A percentile compares a stretch with the other conserved stretches of the same genome.
Evolutionary conservation across 257 asterid species (phyloP).

Genomic region (Petrea volubilis): DNA sequence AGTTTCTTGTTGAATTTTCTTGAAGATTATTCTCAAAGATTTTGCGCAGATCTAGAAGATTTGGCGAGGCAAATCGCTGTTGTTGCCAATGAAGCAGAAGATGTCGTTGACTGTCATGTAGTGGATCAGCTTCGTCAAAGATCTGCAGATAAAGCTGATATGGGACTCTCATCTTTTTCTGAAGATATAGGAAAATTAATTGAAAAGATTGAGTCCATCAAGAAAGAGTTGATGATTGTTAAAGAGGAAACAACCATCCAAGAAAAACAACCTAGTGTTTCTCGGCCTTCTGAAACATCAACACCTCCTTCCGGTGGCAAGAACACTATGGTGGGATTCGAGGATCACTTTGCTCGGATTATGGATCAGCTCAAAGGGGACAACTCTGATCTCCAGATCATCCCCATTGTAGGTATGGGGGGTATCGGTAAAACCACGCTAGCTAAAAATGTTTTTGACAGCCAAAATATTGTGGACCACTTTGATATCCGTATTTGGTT

Average conservation of each 20-base stretch:
- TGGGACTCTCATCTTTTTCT: background rate
- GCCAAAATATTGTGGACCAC: no score
- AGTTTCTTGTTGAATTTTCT: no score
- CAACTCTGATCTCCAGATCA: background rate
- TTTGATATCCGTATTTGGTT: no score
- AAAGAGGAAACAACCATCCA: background rate
- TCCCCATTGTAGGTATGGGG: constrained; percentile 19
- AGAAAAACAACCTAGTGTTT: background rate
- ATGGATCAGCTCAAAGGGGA: background rate
- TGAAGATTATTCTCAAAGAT: no score
- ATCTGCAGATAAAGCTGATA: background rate
- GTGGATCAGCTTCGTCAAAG: background rate
- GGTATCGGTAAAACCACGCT: background rate
- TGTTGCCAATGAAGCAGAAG: no score
- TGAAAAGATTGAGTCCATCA: background rate
- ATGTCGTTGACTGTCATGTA: background rate
- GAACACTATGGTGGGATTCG: background rate
- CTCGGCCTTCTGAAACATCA: background rate
- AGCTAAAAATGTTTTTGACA: no score
- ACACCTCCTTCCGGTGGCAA: background rate
- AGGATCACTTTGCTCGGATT: background rate
- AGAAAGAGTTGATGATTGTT: background rate
- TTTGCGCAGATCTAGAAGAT: no score
- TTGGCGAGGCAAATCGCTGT: no score
- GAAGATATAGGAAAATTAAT: background rate